Base-by-base conservation (phyloP, 1,139 yeast genomes). In the Entelexis paramagnoliae region DNA sequence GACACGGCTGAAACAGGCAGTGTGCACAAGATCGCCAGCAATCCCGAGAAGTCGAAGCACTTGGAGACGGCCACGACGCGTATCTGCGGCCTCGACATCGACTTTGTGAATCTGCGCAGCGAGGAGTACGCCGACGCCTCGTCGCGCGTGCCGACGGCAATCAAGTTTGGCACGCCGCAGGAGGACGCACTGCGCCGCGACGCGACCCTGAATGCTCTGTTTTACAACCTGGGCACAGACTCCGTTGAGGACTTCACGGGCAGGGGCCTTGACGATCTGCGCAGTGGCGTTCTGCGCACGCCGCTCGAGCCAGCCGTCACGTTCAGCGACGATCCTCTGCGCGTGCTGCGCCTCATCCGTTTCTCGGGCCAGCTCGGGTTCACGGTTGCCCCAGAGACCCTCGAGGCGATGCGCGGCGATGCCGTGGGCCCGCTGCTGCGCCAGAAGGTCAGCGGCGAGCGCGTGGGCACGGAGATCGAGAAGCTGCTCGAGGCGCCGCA, bases 11-110 rank as follows among this genome's bases (percentile, higher is more conserved):
- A 77, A 14, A 71, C 79, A 19, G 70, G 72, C 29, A 69, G 76
- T 16, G 76, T 88, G 34, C 95, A 89, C 64, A 86, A 84, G 53
- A 88, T 91, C 57, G 89, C 84, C 58, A 81, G 81, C 66, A 91
- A 93, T 65, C 98, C 98, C 0, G 96, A 84, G 58, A 89, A 89
- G 66, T 84, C 95, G 1, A 93, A 91, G 68, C 99, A 91, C 69
- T 70, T 91, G 59, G 99, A 93, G 63, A 93, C 98, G 0, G 94
- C 97, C 42, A 91, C 97, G 8, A 88, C 96, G 2, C 83, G 80
- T 62, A 68, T 91, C 20, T 85, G 76, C 64, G 94, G 81, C 0
- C 67, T 83, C 28, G 96, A 87, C 61, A 78, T 91, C 48, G 99
- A 91, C 68, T 87, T 91, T 66, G 98, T 93, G 49, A 91, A 91